Conservation (phyloP, 108 stramenopile genomes). For the Craspedostauros australis region DNA sequence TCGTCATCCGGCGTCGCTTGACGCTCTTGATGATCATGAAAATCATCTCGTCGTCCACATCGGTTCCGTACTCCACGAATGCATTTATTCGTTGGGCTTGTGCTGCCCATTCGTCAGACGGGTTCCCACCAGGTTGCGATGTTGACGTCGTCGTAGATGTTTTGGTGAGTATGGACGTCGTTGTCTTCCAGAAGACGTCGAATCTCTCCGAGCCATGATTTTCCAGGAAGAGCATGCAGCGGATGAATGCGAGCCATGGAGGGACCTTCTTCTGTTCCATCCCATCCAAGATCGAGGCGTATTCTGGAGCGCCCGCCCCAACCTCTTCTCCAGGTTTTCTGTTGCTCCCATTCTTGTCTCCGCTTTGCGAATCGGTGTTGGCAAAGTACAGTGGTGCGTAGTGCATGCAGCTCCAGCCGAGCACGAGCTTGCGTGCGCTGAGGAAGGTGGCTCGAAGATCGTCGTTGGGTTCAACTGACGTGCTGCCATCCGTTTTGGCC, state of each 20-base stretch:
- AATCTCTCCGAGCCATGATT: conserved; percentile 31
- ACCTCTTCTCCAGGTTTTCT: conserved; percentile 13
- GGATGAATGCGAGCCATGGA: conserved; percentile 31
- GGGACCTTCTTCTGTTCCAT: conserved; percentile 9
- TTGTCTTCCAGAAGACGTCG: conserved; percentile 28
- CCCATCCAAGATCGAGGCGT: conserved; percentile 38
- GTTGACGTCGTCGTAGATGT: too few relatives aligned
- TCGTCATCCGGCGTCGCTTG: background rate
- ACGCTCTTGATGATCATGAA: conserved; percentile 40
- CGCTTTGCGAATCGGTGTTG: background rate
- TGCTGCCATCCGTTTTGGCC: background rate
- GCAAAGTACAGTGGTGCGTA: conserved; percentile 27
- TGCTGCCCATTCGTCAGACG: conserved; percentile 19
- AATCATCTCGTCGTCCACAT: conserved; percentile 62
- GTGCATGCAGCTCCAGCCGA: conserved; percentile 52
- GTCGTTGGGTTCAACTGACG: background rate
- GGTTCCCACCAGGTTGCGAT: too few relatives aligned
- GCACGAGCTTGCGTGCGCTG: conserved; percentile 18
- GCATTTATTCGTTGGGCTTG: conserved; percentile 29
- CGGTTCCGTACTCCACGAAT: conserved; percentile 40
- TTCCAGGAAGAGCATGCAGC: conserved; percentile 53
- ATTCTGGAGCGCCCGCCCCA: conserved; percentile 50
- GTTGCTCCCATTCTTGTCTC: conserved; percentile 2
- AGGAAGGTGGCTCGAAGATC: conserved; percentile 1
- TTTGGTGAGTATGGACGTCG: too few relatives aligned